Evolutionary conservation across 345 rosid genomes (phyloP), one percentile per base, ranked within the genome.

Genomic region (Dovyalis caffra): DNA sequence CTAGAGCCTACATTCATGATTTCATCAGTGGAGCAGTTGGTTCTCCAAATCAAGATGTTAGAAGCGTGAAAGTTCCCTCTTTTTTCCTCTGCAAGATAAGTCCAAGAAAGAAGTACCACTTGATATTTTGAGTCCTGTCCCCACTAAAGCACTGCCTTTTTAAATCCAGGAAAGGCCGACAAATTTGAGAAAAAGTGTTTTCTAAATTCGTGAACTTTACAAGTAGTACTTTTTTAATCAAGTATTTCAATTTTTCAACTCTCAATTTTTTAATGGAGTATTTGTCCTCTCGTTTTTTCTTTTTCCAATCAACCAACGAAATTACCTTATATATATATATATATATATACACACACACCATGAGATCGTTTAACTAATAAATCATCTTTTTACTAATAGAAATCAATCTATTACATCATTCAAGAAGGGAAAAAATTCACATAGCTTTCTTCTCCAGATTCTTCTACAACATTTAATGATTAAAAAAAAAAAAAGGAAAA

Each of bases 391-490:
- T 43, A 43, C 14, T 43, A 43, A 43, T 14, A 43, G 47, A 43
- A 43, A 43, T 43, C 47, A 43, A 43, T 20, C 23, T 6, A 18
- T 18, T 20, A 49, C 56, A 5, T 35, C 53, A 49, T 6, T 49
- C 5, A 49, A 49, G 56, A 49, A 49, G 18, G 23, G 56, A 49
- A 49, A 49, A 49, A 18, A 18, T 49, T 20, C 56, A 40, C 25
- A 74, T 67, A 61, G 5, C 68, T 56, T 63, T 73, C 79, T 9
- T 78, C 83, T 64, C 74, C 16, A 68, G 81, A 73, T 81, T 78
- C 81, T 74, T 60, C 62, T 61, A 8, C 29, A 29, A 23, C 66
- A 62, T 62, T 34, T 26, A 32, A 75, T 35, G 70, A 76, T 18
- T n/a, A n/a, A n/a, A 70, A 66, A 37, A 31, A 29, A 2, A 60